Conservation (phyloP, 495 filamentous ascomycete species). For the Tuber borchii region DNA sequence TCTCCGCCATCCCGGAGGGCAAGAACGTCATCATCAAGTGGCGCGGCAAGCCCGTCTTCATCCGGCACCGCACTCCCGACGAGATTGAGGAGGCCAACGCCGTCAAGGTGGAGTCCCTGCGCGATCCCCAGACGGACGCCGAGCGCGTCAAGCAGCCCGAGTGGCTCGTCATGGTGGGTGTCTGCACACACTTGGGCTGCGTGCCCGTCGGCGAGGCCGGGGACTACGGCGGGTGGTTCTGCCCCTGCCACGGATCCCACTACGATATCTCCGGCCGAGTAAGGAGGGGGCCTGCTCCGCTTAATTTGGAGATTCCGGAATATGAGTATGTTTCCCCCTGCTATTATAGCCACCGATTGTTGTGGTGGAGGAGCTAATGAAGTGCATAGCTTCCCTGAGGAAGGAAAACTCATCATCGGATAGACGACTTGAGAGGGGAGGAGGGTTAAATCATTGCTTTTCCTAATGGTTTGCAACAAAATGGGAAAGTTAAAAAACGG, state of each 20-base stretch:
- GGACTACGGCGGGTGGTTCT: constrained; percentile 99
- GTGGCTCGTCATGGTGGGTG: constrained; percentile 98
- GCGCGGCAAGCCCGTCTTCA: constrained; percentile 99
- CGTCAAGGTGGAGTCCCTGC: constrained; percentile 65
- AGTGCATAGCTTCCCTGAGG: constrained; percentile 59
- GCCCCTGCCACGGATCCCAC: constrained; percentile 98
- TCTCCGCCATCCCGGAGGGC: constrained; percentile 87
- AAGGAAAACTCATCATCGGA: constrained; percentile 73
- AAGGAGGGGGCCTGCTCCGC: constrained; percentile 88
- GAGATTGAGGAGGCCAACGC: constrained; percentile 82
- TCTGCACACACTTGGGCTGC: constrained; percentile 98
- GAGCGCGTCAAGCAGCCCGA: constrained; percentile 97
- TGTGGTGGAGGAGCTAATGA: constrained; percentile 8
- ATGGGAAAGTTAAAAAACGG: not conserved
- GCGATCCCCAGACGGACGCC: constrained; percentile 84
- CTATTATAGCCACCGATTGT: not conserved
- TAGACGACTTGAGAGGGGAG: constrained; percentile 44
- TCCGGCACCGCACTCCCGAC: constrained; percentile 88
- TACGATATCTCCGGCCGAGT: constrained; percentile 98
- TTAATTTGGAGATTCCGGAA: constrained; percentile 89
- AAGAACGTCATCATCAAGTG: constrained; percentile 99
- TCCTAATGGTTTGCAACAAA: not conserved
- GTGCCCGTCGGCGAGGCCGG: constrained; percentile 98
- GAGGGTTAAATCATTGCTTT: not conserved
- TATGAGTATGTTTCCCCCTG: constrained; percentile 53